Base-by-base conservation (phyloP, 108 stramenopile genomes). In the Cyclostephanos invisitatus region DNA sequence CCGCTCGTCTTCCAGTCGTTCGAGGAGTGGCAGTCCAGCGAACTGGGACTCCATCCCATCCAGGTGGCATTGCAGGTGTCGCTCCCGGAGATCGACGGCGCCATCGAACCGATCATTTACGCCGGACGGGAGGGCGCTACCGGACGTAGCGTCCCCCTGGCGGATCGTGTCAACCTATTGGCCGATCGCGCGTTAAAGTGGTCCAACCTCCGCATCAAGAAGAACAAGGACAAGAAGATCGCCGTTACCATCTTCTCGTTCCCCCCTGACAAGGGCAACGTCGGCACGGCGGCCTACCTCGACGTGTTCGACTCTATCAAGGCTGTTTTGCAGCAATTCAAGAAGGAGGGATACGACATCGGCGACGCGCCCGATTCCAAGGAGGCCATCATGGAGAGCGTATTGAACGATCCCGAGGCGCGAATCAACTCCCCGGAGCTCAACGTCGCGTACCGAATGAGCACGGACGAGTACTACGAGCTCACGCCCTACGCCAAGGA, bases 181-280 rank as follows among this genome's bases (percentile, higher is more conserved):
- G 97, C 97, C 40, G 94, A 96, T 70, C 89, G 97, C 54, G 81
- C 92, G 51, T 62, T 97, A 62, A 97, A 97, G 90, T 94, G 97
- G 96, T 81, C 87, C 48, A 85, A 73, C 65, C 86, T 95, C 32
- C 83, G 83, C 51, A 78, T 77, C 46, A 98, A 98, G 91, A 77
- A 89, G 58, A 91, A 91, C 46, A 44, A 71, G 67, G 95, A 97
- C 49, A 98, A 98, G 90, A 98, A 97, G 83, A 91, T 98, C 81
- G 95, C 97, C 18, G 89, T 98, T 49, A 98, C 97, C 18, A 93
- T 98, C 86, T 98, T 98, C 83, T 95, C 94, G 42, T 98, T 98
- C 89, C 97, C 97, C 50, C 97, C 97, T 37, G 97, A 98, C 83
- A 98, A 98, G 90, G 97, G 97, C 49, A 98, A 98, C 78, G 97